Base-by-base conservation (phyloP, 2,329 filamentous ascomycete genomes). In the Sporothrix phasma region DNA sequence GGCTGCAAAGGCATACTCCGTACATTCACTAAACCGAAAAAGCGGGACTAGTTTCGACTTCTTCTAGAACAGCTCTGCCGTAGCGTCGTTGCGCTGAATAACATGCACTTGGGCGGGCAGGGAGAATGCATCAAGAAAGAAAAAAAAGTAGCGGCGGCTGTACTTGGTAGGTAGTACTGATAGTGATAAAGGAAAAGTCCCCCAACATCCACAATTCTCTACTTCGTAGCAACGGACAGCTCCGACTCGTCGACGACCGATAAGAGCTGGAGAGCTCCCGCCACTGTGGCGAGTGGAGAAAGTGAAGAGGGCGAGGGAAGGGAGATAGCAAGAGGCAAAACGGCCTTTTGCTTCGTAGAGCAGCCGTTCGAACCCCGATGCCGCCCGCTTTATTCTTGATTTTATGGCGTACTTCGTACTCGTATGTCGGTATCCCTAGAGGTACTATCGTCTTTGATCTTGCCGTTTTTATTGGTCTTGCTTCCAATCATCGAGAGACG, bases 41-140 rank as follows among this genome's bases (percentile, higher is more conserved):
- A 59, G n/a, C 5, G 29, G 19, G n/a, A 10, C 24, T 15, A 31
- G n/a, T n/a, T n/a, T 43, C 22, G 11, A 24, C 11, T 13, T 15
- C 22, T 59, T 13, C 11, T 43, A 7, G 17, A 45, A 26, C 22
- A 41, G 22, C 37, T 43, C n/a, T 15, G 19, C 15, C 39, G 24
- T 59, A 59, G 56, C 56, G 56, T 31, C 39, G 17, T 7, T 59
- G 56, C 37, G 54, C 56, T 59, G 56, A 59, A 45, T 59, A 59
- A 59, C 56, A 59, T 45, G 56, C 56, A 45, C 24, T 46, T 46
- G 24, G 19, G 22, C 37, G 24, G 26, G 22, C 22, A n/a, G 11
- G 22, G 17, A 29, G 39, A 31, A 31, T 59, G 39, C 22, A 17
- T 29, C 51, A 29, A 24, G 53, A 19, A 41, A 13, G 43, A 34